Percentiles rank a stretch among this genome's conserved stretches.
Evolutionary conservation across 805 yeast species (phyloP).

Genomic region (Sugiyamaella mastotermitis): DNA sequence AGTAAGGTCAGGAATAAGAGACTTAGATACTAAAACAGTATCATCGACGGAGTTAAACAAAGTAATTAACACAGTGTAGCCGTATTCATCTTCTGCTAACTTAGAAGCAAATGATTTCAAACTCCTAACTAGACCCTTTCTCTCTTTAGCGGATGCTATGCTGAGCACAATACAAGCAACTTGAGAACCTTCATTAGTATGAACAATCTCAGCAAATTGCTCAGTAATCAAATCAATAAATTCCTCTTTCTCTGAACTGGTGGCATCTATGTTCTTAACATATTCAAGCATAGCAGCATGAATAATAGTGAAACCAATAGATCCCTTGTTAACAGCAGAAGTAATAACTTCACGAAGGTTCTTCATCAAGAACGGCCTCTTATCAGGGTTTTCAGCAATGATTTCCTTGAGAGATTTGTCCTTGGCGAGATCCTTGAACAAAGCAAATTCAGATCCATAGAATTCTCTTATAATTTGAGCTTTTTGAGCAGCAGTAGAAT

Average conservation of each 20-base stretch:
- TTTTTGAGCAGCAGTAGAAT: constrained; percentile 78
- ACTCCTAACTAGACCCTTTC: constrained; percentile 67
- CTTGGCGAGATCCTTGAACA: constrained; percentile 71
- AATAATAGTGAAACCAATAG: constrained; percentile 90
- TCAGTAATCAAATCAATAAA: constrained; percentile 78
- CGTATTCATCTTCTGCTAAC: constrained; percentile 77
- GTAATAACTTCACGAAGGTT: constrained; percentile 79
- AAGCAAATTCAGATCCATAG: constrained; percentile 94
- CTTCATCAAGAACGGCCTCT: constrained; percentile 64
- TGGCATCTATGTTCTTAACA: constrained; percentile 60
- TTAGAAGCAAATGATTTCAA: constrained; percentile 72
- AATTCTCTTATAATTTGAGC: constrained; percentile 91
- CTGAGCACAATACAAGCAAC: constrained; percentile 82
- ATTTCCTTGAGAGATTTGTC: constrained; percentile 59
- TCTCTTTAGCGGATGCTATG: constrained; percentile 83
- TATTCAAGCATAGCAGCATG: constrained; percentile 96
- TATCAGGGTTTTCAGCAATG: constrained; percentile 63
- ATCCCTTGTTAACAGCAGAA: constrained; percentile 90
- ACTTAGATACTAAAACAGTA: constrained; percentile 73
- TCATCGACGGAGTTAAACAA: constrained; percentile 87
- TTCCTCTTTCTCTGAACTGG: constrained; percentile 56
- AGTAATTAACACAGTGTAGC: constrained; percentile 73
- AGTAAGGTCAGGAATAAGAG: constrained; percentile 57
- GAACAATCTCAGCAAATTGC: constrained; percentile 91
- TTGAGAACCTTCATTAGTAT: constrained; percentile 89